A percentile compares a stretch with the other conserved stretches of the same genome.
phyloP scores from a whole-genome alignment of 768 basidiomycete genomes.

The Russula sp. region DNA sequence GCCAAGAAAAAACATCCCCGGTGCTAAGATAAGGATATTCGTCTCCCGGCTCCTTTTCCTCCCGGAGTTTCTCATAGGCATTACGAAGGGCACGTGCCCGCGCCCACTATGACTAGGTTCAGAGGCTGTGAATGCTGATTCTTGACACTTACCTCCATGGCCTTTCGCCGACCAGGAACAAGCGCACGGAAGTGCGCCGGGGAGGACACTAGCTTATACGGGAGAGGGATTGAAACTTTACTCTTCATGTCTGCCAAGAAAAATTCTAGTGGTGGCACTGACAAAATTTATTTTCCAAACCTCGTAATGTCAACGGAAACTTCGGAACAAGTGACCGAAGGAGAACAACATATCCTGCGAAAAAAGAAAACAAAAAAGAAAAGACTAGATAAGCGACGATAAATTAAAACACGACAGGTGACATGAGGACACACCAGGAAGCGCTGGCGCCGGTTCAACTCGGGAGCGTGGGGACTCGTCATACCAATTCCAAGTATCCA shows the following conservation, averaged over 20 bases:
- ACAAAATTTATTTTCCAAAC: conserved; percentile 21
- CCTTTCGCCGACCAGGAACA: conserved; percentile 39
- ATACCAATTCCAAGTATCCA: conserved; percentile 15
- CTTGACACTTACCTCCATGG: conserved; percentile 37
- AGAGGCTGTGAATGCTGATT: not conserved
- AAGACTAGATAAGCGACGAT: conserved; percentile 1
- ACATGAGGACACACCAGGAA: not conserved
- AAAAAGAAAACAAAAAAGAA: not conserved
- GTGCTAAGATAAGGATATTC: conserved; percentile 29
- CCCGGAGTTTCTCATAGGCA: conserved; percentile 31
- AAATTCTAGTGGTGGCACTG: not conserved
- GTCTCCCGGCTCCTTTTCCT: conserved; percentile 19
- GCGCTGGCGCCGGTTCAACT: not conserved
- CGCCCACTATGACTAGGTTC: conserved; percentile 32
- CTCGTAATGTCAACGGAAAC: conserved; percentile 40
- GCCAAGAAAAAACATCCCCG: conserved; percentile 39
- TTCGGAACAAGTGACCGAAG: conserved; percentile 33
- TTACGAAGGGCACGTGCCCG: conserved; percentile 36
- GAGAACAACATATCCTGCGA: conserved; percentile 29
- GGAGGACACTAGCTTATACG: conserved; percentile 35
- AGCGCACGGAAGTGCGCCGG: conserved; percentile 32
- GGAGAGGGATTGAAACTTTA: conserved; percentile 26
- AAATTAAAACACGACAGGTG: not conserved
- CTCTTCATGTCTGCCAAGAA: conserved; percentile 32
- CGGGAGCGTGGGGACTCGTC: not conserved